These are phyloP conservation scores for Diaporthe ampelina DNA, from an alignment of 2,329 filamentous ascomycete genomes.

Conservation along the genomic window DNA sequence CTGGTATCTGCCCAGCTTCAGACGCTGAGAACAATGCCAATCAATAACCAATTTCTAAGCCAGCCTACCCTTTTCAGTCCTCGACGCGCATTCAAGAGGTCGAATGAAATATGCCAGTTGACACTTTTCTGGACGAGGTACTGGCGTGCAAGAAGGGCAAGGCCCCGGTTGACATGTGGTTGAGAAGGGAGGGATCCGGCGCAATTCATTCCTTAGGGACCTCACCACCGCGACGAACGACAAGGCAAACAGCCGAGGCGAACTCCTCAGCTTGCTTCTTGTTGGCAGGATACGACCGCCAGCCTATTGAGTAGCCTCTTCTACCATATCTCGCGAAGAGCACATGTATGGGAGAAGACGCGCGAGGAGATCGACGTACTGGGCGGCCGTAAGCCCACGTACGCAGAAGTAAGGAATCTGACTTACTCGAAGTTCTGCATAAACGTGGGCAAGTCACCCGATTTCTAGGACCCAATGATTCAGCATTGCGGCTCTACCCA, in stretches of 20 bases:
- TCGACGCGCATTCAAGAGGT: slow-evolving; percentile 15
- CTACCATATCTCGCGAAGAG: too few species aligned
- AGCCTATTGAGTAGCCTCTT: too few species aligned
- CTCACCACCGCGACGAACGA: too few species aligned
- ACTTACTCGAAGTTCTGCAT: slow-evolving; percentile 15
- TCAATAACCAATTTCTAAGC: slow-evolving; percentile 50
- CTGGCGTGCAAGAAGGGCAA: neutral
- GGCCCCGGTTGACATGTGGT: neutral
- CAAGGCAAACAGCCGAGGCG: too few species aligned
- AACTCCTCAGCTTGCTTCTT: too few species aligned
- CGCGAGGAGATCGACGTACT: too few species aligned
- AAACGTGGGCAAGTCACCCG: neutral
- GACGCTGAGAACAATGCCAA: slow-evolving; percentile 49
- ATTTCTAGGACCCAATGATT: neutral
- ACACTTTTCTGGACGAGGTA: slow-evolving; percentile 4
- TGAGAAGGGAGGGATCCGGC: neutral
- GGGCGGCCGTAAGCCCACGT: too few species aligned
- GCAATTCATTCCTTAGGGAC: neutral
- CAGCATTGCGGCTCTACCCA: slow-evolving; percentile 52
- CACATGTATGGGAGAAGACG: too few species aligned
- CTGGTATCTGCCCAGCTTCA: slow-evolving; percentile 57
- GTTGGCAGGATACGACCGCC: too few species aligned
- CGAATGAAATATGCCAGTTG: neutral
- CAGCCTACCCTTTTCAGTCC: slow-evolving; percentile 49
- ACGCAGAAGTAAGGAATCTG: neutral